Evolutionary conservation across 495 filamentous ascomycete species (phyloP).

Genomic region (Neurospora hispaniola): DNA sequence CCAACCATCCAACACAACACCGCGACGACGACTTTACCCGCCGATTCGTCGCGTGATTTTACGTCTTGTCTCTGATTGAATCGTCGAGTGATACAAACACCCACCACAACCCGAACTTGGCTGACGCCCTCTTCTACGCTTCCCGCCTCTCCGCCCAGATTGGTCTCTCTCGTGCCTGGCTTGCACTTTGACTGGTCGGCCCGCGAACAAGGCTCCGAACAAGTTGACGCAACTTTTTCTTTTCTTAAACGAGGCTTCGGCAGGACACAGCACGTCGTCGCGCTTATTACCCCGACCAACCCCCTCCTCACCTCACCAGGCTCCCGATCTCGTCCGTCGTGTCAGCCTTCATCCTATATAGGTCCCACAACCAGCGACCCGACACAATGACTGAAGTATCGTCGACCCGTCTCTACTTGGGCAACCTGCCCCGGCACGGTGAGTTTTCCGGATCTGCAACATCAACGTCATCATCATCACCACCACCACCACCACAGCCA

Average conservation of each 20-base stretch:
- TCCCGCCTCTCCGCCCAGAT: neutral
- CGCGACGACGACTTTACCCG: neutral
- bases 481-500: slow-evolving; percentile 1
- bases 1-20: neutral
- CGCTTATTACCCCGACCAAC: neutral
- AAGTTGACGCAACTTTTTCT: neutral
- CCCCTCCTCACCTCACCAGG: neutral
- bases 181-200: neutral
- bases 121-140: neutral
- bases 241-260: neutral
- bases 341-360: neutral
- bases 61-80: neutral
- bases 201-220: neutral
- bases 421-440: slow-evolving; percentile 96
- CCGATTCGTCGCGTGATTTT: neutral
- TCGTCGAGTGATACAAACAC: neutral
- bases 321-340: neutral
- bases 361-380: neutral
- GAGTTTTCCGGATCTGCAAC: slow-evolving; percentile 36
- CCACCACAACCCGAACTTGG: neutral
- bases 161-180: neutral
- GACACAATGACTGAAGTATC: slow-evolving; percentile 65
- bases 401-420: slow-evolving; percentile 88
- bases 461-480: slow-evolving; percentile 12
- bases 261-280: neutral